These are phyloP conservation scores for Cylindrodendrum hubeiense DNA, from an alignment of 2,329 filamentous ascomycete species.

Conservation along the genomic window DNA sequence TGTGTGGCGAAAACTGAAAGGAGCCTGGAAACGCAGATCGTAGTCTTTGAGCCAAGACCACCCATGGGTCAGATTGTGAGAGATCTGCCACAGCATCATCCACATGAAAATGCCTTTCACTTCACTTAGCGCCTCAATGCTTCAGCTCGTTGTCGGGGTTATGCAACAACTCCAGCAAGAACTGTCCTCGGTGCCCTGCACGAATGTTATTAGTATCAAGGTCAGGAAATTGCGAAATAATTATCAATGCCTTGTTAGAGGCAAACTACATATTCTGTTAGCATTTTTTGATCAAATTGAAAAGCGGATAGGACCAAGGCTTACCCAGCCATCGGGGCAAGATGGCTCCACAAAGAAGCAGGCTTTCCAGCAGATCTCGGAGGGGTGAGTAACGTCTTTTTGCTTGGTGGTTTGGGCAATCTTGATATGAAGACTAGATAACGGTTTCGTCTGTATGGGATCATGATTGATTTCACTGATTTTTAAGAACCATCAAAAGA, in stretches of 20 bases:
- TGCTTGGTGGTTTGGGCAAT: slow-evolving; percentile 14
- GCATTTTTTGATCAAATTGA: background rate
- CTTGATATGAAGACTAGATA: slow-evolving; percentile 27
- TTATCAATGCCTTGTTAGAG: slow-evolving; percentile 11
- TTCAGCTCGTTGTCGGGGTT: background rate
- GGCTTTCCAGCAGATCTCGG: slow-evolving; percentile 4
- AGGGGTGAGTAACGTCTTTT: background rate
- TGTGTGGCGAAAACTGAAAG: background rate
- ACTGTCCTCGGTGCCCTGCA: background rate
- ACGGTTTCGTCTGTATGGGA: background rate
- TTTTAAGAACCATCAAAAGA: background rate
- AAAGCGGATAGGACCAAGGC: rapidly evolving
- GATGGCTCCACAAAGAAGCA: slow-evolving; percentile 11
- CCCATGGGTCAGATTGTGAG: background rate
- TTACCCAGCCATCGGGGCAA: slow-evolving; percentile 30
- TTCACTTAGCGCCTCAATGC: background rate
- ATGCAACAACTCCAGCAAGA: slow-evolving; percentile 35
- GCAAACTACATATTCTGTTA: background rate
- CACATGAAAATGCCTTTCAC: no score
- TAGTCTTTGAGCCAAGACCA: background rate
- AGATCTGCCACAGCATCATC: no score
- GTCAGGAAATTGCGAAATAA: background rate
- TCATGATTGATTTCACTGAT: background rate
- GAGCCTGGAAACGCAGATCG: background rate
- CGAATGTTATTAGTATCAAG: background rate